Evolutionary conservation across 2,329 filamentous ascomycete genomes (phyloP).

Genomic region (Fusarium sp.): DNA sequence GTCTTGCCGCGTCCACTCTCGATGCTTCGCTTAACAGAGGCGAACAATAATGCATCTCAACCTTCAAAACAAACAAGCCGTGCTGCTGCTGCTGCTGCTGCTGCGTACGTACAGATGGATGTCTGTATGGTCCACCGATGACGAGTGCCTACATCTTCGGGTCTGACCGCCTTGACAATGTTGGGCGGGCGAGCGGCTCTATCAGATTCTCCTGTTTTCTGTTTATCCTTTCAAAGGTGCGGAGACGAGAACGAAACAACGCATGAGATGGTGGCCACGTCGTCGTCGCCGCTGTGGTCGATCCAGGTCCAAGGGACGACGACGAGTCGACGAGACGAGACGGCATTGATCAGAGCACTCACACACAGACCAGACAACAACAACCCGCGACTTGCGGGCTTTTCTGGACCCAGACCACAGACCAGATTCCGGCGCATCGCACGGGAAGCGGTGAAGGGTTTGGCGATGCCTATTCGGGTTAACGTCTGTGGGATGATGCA

Average conservation of each 20-base stretch:
- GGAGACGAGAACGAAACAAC: conserved; percentile 19
- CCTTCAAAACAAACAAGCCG: neutral
- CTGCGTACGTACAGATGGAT: neutral
- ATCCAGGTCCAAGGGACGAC: conserved; percentile 23
- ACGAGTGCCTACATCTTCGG: conserved; percentile 34
- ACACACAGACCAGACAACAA: neutral
- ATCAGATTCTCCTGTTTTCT: conserved; percentile 8
- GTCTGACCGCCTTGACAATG: conserved; percentile 41
- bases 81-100: neutral
- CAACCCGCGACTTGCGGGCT: conserved; percentile 29
- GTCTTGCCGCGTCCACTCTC: neutral
- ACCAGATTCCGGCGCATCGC: conserved; percentile 21
- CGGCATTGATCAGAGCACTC: conserved; percentile 24
- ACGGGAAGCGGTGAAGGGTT: conserved; percentile 42
- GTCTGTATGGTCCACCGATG: conserved; percentile 19
- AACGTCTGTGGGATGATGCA: conserved; percentile 37
- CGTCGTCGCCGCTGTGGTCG: conserved; percentile 22
- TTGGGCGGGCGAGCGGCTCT: conserved; percentile 23
- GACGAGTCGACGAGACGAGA: neutral
- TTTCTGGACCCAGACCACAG: conserved; percentile 25
- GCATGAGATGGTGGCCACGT: conserved; percentile 29
- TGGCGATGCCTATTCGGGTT: conserved; percentile 41
- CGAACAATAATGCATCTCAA: neutral
- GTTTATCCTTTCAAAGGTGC: conserved; percentile 1
- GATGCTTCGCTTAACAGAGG: neutral